Conservation (phyloP, 2,329 filamentous ascomycete genomes). For the Sarocladium brachiariae region DNA sequence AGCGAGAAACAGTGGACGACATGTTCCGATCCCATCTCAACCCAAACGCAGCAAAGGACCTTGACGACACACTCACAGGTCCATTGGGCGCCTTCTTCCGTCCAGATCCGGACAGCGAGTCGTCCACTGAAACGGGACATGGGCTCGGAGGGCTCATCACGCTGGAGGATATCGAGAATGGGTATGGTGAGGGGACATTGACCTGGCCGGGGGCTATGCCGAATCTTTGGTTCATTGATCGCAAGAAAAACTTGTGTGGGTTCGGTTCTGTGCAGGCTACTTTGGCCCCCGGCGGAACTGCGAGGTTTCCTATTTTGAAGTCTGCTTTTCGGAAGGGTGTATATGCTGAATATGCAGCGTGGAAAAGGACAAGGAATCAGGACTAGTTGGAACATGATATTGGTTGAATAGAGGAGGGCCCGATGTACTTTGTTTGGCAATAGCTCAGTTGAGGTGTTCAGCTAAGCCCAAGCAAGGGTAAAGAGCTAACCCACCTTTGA, state of each 20-base stretch:
- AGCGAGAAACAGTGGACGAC: slow-evolving; percentile 29
- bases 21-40: slow-evolving; percentile 43
- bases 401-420: no score
- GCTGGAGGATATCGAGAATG: slow-evolving; percentile 32
- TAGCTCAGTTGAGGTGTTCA: no score
- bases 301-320: background rate
- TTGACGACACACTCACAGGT: slow-evolving; percentile 21
- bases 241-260: slow-evolving; percentile 37
- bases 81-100: slow-evolving; percentile 29
- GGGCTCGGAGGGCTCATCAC: slow-evolving; percentile 35
- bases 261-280: slow-evolving; percentile 31
- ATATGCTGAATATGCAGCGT: slow-evolving; percentile 13
- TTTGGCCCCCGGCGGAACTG: slow-evolving; percentile 23
- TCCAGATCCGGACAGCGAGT: slow-evolving; percentile 23
- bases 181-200: slow-evolving; percentile 35
- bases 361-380: no score
- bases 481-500: no score
- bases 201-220: slow-evolving; percentile 40
- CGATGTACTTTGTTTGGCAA: no score
- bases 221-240: slow-evolving; percentile 41
- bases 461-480: no score
- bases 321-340: background rate
- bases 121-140: slow-evolving; percentile 29
- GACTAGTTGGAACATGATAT: no score
- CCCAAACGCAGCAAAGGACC: slow-evolving; percentile 19